phyloP scores from a whole-genome alignment of 2,329 filamentous ascomycete species.

The Reticulascus tulasneorum region DNA sequence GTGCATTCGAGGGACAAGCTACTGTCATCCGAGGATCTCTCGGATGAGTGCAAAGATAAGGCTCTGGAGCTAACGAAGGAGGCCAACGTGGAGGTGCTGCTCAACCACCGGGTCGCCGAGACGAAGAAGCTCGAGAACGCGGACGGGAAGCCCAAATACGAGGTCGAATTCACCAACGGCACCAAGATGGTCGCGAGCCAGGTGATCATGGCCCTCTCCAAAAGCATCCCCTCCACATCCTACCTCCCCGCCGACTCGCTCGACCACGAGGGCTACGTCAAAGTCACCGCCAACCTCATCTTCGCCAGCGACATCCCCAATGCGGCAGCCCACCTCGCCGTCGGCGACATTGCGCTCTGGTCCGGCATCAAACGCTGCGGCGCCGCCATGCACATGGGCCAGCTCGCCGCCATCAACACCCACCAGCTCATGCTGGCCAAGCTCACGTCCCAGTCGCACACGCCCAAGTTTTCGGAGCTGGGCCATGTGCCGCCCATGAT shows the following conservation, averaged over 20 bases:
- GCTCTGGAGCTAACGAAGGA: conserved; percentile 56
- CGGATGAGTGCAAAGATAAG: conserved; percentile 63
- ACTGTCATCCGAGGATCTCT: conserved; percentile 69
- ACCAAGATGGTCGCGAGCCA: conserved; percentile 56
- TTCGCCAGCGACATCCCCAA: conserved; percentile 54
- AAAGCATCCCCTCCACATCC: conserved; percentile 55
- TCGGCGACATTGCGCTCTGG: conserved; percentile 68
- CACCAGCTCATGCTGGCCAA: conserved; percentile 55
- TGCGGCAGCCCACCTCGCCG: conserved; percentile 58
- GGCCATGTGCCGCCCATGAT: conserved; percentile 61
- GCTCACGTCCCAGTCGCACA: conserved; percentile 23
- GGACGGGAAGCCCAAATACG: conserved; percentile 36
- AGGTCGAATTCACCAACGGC: conserved; percentile 58
- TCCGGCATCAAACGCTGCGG: conserved; percentile 78
- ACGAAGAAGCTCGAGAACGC: conserved; percentile 40
- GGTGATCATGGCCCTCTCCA: conserved; percentile 67
- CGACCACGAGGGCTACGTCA: conserved; percentile 63
- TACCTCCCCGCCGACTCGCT: conserved; percentile 58
- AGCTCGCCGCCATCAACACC: conserved; percentile 62
- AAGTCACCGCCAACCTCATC: conserved; percentile 52
- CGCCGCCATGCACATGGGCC: conserved; percentile 70
- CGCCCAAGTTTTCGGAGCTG: conserved; percentile 45
- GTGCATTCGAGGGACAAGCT: conserved; percentile 69
- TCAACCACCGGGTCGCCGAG: conserved; percentile 54
- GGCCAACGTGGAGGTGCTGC: conserved; percentile 60